Conservation (phyloP, 176 grass and related monocot species). For the Oryza glaberrima region DNA sequence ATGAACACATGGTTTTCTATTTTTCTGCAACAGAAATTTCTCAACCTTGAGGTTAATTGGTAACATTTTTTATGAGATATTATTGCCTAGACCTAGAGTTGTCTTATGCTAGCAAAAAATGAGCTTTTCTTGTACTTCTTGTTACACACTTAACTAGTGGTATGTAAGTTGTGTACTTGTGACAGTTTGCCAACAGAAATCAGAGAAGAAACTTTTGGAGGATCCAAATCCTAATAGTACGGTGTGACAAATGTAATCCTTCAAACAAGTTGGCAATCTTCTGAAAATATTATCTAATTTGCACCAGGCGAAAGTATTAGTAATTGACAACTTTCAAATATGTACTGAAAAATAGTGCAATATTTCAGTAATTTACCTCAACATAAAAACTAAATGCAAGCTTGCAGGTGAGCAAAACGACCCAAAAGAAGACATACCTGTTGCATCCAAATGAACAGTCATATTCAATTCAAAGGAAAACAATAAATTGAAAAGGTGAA, state of each 20-base stretch:
- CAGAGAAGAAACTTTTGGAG: neutral
- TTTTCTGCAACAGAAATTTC: neutral
- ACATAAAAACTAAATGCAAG: conserved; percentile 85
- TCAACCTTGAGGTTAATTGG: no score
- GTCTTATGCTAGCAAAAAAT: neutral
- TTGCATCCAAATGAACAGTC: conserved; percentile 16
- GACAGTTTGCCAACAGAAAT: neutral
- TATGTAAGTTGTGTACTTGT: neutral
- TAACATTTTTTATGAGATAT: neutral
- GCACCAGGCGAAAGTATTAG: conserved; percentile 19
- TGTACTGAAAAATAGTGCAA: conserved; percentile 26
- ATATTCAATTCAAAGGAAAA: conserved; percentile 22
- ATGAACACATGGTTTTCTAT: neutral
- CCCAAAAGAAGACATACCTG: conserved; percentile 86
- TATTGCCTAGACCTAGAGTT: neutral
- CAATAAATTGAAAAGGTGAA: conserved; percentile 37
- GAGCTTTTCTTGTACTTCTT: neutral
- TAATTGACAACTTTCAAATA: conserved; percentile 3
- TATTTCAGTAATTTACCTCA: conserved; percentile 58
- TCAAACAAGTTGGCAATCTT: neutral
- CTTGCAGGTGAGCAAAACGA: conserved; percentile 65
- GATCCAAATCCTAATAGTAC: neutral
- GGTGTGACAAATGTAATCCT: neutral
- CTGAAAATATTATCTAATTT: conserved; percentile 2
- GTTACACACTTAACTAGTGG: neutral